These are phyloP conservation scores for Dothideomycetes sp. DNA, from an alignment of 2,329 filamentous ascomycete genomes.

Conservation along the genomic window DNA sequence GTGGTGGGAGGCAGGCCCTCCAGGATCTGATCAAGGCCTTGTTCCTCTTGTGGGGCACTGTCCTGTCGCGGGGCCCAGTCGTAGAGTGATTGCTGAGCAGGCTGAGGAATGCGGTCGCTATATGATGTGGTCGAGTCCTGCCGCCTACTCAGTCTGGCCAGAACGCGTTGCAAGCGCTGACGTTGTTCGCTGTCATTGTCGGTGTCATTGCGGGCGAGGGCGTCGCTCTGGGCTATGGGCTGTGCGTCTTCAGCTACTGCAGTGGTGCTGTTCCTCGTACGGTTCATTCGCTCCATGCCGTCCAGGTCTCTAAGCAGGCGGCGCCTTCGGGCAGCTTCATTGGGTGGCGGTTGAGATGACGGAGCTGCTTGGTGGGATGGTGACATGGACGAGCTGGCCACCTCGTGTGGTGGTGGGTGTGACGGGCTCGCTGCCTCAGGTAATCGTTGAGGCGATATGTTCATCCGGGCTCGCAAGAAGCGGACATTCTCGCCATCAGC, in stretches of 20 bases:
- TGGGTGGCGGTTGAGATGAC: no score
- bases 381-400: no score
- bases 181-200: slow-evolving; percentile 27
- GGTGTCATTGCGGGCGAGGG: slow-evolving; percentile 6
- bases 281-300: slow-evolving; percentile 3
- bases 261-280: no score
- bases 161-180: slow-evolving; percentile 32
- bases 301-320: slow-evolving; percentile 5
- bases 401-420: no score
- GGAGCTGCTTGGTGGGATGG: no score
- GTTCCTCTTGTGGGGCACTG: slow-evolving; percentile 22
- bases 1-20: slow-evolving; percentile 27
- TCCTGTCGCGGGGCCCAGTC: slow-evolving; percentile 46
- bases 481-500: slow-evolving; percentile 38
- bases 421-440: no score
- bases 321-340: no score
- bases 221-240: no score
- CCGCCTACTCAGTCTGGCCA: slow-evolving; percentile 33
- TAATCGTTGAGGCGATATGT: no score
- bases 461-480: slow-evolving; percentile 35
- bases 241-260: no score
- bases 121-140: slow-evolving; percentile 35
- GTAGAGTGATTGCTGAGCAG: slow-evolving; percentile 44
- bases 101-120: slow-evolving; percentile 38
- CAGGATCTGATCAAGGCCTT: slow-evolving; percentile 30